Percentiles rank a stretch among this genome's conserved stretches.
Conservation (phyloP, 2,329 filamentous ascomycete genomes). For the Truncatella angustata region DNA sequence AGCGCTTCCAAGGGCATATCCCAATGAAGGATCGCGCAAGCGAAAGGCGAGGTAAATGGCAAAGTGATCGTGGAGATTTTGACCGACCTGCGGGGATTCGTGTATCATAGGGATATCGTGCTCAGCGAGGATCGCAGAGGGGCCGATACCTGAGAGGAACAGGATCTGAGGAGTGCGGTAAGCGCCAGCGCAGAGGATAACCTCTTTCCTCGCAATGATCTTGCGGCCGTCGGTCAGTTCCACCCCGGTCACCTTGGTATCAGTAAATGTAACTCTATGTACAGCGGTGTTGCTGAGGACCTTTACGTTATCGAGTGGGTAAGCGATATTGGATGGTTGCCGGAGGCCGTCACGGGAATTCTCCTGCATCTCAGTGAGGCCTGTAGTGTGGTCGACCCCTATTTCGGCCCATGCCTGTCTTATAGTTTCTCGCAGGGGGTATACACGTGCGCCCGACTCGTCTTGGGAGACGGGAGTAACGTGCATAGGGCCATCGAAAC, state of each 20-base stretch:
- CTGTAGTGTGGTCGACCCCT: constrained; percentile 30
- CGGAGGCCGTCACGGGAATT: constrained; percentile 17
- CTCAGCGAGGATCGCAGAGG: constrained; percentile 20
- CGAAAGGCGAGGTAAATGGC: constrained; percentile 17
- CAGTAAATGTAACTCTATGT: constrained; percentile 8
- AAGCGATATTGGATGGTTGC: constrained; percentile 19
- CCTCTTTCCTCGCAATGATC: constrained; percentile 19
- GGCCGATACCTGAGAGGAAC: constrained; percentile 27
- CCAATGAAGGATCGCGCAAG: constrained; percentile 22
- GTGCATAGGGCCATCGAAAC: constrained; percentile 35
- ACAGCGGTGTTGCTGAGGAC: constrained; percentile 20
- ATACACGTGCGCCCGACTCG: constrained; percentile 27
- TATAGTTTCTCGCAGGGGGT: constrained; percentile 34
- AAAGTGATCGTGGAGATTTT: constrained; percentile 20
- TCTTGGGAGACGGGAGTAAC: constrained; percentile 26
- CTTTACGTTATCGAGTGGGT: constrained; percentile 17
- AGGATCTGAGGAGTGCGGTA: constrained; percentile 25
- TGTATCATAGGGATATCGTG: constrained; percentile 29
- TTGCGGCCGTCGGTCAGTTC: constrained; percentile 25
- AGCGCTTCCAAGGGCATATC: constrained; percentile 21
- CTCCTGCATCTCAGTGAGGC: constrained; percentile 29
- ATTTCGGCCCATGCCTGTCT: constrained; percentile 39
- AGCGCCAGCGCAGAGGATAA: constrained; percentile 23
- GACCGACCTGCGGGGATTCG: constrained; percentile 21
- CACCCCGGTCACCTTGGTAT: constrained; percentile 37